phyloP scores from a whole-genome alignment of 83 land plant species.

The Thuja plicata region DNA sequence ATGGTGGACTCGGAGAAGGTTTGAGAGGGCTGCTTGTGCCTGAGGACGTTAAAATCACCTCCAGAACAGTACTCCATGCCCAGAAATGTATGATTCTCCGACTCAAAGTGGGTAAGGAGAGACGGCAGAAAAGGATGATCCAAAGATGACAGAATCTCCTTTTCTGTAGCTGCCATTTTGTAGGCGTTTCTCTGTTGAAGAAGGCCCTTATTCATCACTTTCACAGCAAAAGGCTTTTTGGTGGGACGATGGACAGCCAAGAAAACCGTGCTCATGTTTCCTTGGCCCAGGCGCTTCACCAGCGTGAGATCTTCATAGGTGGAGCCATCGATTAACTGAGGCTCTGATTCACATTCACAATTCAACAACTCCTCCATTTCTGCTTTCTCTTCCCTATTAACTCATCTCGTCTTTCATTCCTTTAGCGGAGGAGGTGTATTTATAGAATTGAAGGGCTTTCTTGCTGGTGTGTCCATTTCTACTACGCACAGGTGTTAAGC shows the following conservation, averaged over 20 bases:
- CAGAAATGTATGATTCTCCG: conserved; percentile 31
- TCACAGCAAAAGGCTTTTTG: background rate
- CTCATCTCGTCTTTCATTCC: background rate
- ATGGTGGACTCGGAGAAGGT: conserved; percentile 22
- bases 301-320: background rate
- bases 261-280: conserved; percentile 3
- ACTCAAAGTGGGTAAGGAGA: conserved; percentile 31
- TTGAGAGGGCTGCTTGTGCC: conserved; percentile 25
- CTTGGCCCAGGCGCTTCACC: conserved; percentile 1
- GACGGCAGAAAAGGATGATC: conserved; percentile 44
- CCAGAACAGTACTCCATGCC: conserved; percentile 42
- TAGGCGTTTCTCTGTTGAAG: background rate
- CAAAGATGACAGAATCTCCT: conserved; percentile 28
- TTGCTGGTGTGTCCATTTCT: too few species aligned
- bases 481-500: too few species aligned
- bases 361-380: background rate
- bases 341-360: background rate
- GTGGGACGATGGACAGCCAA: conserved; percentile 3
- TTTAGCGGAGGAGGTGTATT: background rate
- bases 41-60: conserved; percentile 32
- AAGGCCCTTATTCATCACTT: conserved; percentile 5
- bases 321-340: background rate
- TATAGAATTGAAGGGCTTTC: background rate
- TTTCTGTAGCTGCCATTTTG: conserved; percentile 21
- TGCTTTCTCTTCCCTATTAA: background rate